Evolutionary conservation across 495 filamentous ascomycete species (phyloP).

Genomic region (Geopyxis carbonaria): DNA sequence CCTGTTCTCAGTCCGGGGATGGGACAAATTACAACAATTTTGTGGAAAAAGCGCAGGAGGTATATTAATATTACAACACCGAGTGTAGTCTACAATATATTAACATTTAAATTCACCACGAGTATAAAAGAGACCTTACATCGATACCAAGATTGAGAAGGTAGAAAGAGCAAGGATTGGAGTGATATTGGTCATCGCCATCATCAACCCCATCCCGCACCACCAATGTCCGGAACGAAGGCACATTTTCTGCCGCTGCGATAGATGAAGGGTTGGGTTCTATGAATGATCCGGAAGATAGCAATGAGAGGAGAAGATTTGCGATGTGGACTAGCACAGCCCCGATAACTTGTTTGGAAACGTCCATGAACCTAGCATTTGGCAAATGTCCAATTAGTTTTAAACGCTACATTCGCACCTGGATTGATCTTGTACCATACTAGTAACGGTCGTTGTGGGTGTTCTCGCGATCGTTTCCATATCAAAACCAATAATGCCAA

Average conservation of each 20-base stretch:
- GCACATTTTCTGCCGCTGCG: neutral
- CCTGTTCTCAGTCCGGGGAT: constrained; percentile 36
- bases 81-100: constrained; percentile 57
- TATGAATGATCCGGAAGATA: constrained; percentile 63
- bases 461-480: constrained; percentile 81
- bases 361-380: constrained; percentile 56
- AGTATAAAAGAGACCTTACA: constrained; percentile 40
- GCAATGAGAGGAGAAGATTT: constrained; percentile 89
- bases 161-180: constrained; percentile 95
- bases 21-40: constrained; percentile 53
- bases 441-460: constrained; percentile 75
- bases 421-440: constrained; percentile 44
- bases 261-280: constrained; percentile 29
- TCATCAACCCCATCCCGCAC: constrained; percentile 5
- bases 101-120: constrained; percentile 3
- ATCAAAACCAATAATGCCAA: constrained; percentile 73
- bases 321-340: constrained; percentile 75
- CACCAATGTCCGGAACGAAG: neutral
- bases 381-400: constrained; percentile 1
- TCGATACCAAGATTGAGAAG: constrained; percentile 85
- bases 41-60: constrained; percentile 59
- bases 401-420: neutral
- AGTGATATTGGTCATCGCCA: constrained; percentile 42
- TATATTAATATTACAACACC: constrained; percentile 87
- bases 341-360: constrained; percentile 92